Conservation (phyloP, 2,329 filamentous ascomycete species). For the Fusarium oxysporum region DNA sequence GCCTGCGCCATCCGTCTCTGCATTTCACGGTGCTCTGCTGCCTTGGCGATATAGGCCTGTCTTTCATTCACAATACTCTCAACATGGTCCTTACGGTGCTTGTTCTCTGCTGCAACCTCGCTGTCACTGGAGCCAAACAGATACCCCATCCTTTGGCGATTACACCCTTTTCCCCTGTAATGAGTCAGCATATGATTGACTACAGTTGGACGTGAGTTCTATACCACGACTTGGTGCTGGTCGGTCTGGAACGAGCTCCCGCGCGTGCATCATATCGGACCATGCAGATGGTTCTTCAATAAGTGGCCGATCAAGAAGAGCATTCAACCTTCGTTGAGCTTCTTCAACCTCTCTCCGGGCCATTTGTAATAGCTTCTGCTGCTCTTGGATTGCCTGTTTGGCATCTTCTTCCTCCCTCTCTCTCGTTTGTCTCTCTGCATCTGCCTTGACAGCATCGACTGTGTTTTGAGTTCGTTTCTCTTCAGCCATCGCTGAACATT, state of each 20-base stretch:
- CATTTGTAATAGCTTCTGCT: neutral
- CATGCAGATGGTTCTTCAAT: neutral
- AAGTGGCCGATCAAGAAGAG: neutral
- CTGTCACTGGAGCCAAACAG: neutral
- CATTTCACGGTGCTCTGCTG: neutral
- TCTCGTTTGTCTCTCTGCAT: neutral
- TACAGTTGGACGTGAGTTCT: rapidly evolving
- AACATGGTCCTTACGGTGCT: neutral
- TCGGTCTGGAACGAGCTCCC: neutral
- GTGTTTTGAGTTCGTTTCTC: neutral
- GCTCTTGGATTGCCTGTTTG: neutral
- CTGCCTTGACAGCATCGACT: neutral
- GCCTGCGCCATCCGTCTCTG: neutral
- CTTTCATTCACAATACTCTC: neutral
- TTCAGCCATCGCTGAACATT: neutral
- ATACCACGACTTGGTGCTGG: neutral
- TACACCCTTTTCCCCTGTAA: neutral
- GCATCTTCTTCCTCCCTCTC: neutral
- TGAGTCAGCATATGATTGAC: neutral
- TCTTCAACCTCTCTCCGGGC: neutral
- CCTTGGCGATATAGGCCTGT: neutral
- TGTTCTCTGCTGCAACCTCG: neutral
- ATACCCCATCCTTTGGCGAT: neutral
- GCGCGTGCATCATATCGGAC: neutral
- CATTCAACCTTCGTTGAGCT: neutral